Evolutionary conservation across 2,329 filamentous ascomycete species (phyloP), one percentile per base, ranked within the genome.

Genomic region (Sporothrix brunneoviolacea): DNA sequence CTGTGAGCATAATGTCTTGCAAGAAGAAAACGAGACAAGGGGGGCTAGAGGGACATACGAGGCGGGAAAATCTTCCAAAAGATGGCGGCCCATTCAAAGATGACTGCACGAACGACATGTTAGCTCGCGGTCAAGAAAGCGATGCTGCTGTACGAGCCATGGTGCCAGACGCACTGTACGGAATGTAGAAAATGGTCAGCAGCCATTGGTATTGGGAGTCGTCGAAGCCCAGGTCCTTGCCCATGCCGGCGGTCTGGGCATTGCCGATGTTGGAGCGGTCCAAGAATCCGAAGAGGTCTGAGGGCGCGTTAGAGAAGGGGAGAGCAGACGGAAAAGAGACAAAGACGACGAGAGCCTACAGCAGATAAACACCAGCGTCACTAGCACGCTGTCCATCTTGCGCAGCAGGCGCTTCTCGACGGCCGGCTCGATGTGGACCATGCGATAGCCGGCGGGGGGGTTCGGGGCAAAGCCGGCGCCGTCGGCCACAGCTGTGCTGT

Each of bases 101-200:
- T 21, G 27, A 70, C 64, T 68, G 21, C 3, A 9, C 19, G 12
- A 12, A 15, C 16, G n/a, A n/a, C n/a, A n/a, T n/a, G n/a, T n/a
- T n/a, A n/a, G n/a, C n/a, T n/a, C n/a, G n/a, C n/a, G n/a, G n/a
- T n/a, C n/a, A n/a, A n/a, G n/a, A n/a, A n/a, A n/a, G n/a, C n/a
- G n/a, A n/a, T n/a, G n/a, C n/a, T n/a, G n/a, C n/a, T n/a, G n/a
- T n/a, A n/a, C n/a, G n/a, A n/a, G n/a, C n/a, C n/a, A n/a, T n/a
- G n/a, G n/a, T n/a, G n/a, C n/a, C n/a, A n/a, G n/a, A 7, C 50
- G 51, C 10, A 68, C 66, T 70, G 50, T 70, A 71, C 0, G 68
- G 67, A 37, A 71, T 71, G 54, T 71, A 72, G 48, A 71, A 71
- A 38, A 72, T 70, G 19, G 68, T 71, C 30, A 72, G 61, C 21